Evolutionary conservation across 768 basidiomycete species (phyloP), one percentile per base, ranked within the genome.

Genomic region (Pleurotus citrinopileatus): DNA sequence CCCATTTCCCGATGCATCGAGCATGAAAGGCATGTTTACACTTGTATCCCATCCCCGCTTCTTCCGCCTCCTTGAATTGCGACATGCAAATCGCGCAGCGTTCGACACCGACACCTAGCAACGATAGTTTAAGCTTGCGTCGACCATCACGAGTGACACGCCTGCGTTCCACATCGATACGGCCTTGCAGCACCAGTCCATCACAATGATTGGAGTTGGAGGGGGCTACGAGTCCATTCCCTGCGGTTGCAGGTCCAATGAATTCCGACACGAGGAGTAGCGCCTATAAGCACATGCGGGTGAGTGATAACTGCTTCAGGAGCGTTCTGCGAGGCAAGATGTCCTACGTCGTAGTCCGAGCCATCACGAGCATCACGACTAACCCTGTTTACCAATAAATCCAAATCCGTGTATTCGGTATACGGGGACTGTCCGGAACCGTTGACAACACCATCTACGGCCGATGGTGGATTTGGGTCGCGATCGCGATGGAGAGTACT

Each of bases 81-180:
- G 75, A 78, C 64, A 89, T 69, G 64, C 90, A 91, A 46, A 90
- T 84, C 36, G 83, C 79, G 66, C 90, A 92, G 61, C 81, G 81
- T 57, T 86, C 81, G 28, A 91, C 87, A 1, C 73, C 61, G 12
- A 78, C 71, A 34, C 84, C 89, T 17, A 88, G 69, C 46, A 91
- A 64, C 6, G 75, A 73, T 45, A 90, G 67, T 70, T 89, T 91
- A 42, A 89, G 61, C 71, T 90, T 91, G 52, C 83, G 74, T 38
- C 83, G 83, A 4, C 89, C 88, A 60, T 87, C 80, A 58, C 73
- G 73, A 44, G 80, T 81, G 44, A 75, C 74, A 20, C 89, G 77
- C 50, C 80, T 74, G 19, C 85, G 79, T 65, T 78, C 70, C 12
- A 89, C 71, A 57, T 81, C 80, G 61, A 90, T 72, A 57, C 62